Base-by-base conservation (phyloP, 2,329 filamentous ascomycete genomes). In the Mycosphaerella arachidis region DNA sequence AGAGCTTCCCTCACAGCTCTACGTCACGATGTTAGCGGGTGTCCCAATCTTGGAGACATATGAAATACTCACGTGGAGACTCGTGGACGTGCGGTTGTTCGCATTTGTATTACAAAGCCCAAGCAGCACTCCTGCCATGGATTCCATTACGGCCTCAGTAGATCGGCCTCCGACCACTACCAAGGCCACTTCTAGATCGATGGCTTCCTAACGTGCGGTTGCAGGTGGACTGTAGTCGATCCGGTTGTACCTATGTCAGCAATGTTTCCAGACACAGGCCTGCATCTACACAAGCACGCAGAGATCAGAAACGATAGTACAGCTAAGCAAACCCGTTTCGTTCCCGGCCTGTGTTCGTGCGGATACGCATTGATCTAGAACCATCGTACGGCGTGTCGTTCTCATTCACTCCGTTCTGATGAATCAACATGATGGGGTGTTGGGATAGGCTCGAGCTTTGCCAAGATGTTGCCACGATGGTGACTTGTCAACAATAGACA, bases 31-130 rank as follows among this genome's bases (percentile, higher is more conserved):
- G 20, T 54, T 10, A 35, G 20, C 9, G 16, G 24, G 52, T 46
- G 16, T 24, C n/a, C 13, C 7, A 6, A 46, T 18, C 6, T 24
- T 46, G 43, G n/a, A 46, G 6, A 18, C 13, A 6, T 24, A 6
- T 51, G 9, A 6, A 27, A 43, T 16, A 55, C 53, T 46, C 13
- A 51, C 31, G 84, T 78, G 84, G 86, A 0, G 84, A 81, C 62
- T 87, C 84, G 66, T 88, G 86, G 1, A 89, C 80, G 64, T 89
- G 86, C 74, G 84, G 82, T 64, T 89, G 86, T 68, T 89, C 79
- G 5, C 77, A 79, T 65, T 81, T 6, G 35, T 40, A 40, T 40
- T 40, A 40, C 35, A 40, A 40, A 40, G 35, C 35, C 35, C n/a
- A 9, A 16, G 35, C 35, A 40, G 35, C 35, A 16, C 35, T 33